Conservation (phyloP, 2,329 filamentous ascomycete species). For the Alternaria sp. region DNA sequence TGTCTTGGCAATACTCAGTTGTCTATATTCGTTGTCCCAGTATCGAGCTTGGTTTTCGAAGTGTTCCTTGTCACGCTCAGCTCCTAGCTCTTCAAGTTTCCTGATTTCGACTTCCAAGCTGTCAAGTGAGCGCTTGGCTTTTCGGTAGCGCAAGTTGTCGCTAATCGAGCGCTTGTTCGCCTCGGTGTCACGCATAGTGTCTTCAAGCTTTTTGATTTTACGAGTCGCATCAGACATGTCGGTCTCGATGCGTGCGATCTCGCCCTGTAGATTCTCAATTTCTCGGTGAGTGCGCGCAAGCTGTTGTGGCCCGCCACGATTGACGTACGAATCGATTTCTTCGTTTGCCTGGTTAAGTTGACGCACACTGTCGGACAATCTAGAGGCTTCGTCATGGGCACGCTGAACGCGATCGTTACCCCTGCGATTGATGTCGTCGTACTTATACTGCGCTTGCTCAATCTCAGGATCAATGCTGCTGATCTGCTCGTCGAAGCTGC, state of each 20-base stretch:
- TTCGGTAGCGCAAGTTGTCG: slow-evolving; percentile 88
- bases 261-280: slow-evolving; percentile 71
- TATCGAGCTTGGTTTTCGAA: slow-evolving; percentile 74
- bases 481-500: slow-evolving; percentile 74
- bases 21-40: slow-evolving; percentile 73
- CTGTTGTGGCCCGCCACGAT: slow-evolving; percentile 75
- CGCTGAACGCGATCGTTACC: slow-evolving; percentile 77
- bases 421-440: slow-evolving; percentile 77
- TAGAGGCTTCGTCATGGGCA: slow-evolving; percentile 74
- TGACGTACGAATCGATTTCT: slow-evolving; percentile 81
- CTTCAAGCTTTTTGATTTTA: slow-evolving; percentile 78
- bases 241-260: slow-evolving; percentile 70
- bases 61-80: slow-evolving; percentile 80
- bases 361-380: slow-evolving; percentile 75
- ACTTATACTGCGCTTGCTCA: slow-evolving; percentile 74
- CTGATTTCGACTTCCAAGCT: slow-evolving; percentile 73
- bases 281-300: slow-evolving; percentile 74
- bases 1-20: slow-evolving; percentile 75
- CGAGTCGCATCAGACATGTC: slow-evolving; percentile 73
- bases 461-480: slow-evolving; percentile 79
- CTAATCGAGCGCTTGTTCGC: slow-evolving; percentile 84
- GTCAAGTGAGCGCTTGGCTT: slow-evolving; percentile 73
- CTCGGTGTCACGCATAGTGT: slow-evolving; percentile 80
- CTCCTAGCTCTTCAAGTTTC: slow-evolving; percentile 79
- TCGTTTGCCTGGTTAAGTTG: slow-evolving; percentile 78